Conservation (phyloP, 1,139 yeast genomes). For the Kodamaea ohmeri region DNA sequence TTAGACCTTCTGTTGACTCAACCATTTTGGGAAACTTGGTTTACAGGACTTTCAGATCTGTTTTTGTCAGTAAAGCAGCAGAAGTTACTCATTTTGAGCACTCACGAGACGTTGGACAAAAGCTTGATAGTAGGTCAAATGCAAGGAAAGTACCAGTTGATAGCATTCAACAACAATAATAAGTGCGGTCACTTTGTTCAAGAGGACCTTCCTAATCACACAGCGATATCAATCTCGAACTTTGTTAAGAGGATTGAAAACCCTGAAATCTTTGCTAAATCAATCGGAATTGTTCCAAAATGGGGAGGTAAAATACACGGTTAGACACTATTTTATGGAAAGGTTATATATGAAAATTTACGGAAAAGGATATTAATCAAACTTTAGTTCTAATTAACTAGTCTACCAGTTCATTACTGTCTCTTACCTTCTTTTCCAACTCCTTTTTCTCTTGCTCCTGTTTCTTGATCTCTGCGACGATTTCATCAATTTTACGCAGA, state of each 20-base stretch:
- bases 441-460: conserved; percentile 24
- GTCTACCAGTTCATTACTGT: conserved; percentile 17
- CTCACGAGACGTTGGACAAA: conserved; percentile 85
- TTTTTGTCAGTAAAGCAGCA: conserved; percentile 57
- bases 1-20: conserved; percentile 60
- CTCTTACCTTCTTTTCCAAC: conserved; percentile 28
- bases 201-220: conserved; percentile 77
- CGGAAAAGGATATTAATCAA: too few relatives aligned
- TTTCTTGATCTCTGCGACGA: conserved; percentile 53
- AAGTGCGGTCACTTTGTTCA: conserved; percentile 87
- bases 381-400: too few relatives aligned
- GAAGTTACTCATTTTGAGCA: conserved; percentile 78
- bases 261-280: conserved; percentile 22
- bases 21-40: conserved; percentile 83
- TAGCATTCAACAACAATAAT: conserved; percentile 62
- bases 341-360: too few relatives aligned
- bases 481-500: conserved; percentile 77
- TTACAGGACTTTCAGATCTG: conserved; percentile 59
- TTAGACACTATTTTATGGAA: conserved; percentile 12
- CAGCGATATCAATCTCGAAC: conserved; percentile 55
- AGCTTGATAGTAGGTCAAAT: conserved; percentile 88
- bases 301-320: conserved; percentile 51
- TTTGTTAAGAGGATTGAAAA: conserved; percentile 37
- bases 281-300: conserved; percentile 42
- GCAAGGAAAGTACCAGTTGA: conserved; percentile 92